Evolutionary conservation across 2,329 filamentous ascomycete species (phyloP).

Genomic region (Myriosclerotinia scirpicola): DNA sequence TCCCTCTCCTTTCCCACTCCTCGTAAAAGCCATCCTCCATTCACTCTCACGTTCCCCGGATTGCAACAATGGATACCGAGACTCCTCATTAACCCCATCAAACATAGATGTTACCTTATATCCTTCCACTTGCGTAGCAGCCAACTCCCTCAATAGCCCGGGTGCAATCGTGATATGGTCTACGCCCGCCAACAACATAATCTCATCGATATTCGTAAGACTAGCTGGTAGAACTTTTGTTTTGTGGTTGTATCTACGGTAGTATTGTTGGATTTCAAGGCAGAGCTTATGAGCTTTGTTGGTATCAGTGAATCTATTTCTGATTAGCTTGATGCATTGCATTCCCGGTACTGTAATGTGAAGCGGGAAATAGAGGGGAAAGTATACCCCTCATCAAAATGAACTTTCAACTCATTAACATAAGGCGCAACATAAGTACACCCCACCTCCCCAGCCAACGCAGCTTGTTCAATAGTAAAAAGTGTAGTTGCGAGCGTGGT

Average conservation of each 20-base stretch:
- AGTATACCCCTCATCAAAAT: slow-evolving; percentile 52
- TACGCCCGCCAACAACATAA: slow-evolving; percentile 57
- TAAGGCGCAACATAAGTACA: slow-evolving; percentile 66
- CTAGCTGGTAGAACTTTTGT: slow-evolving; percentile 58
- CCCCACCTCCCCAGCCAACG: slow-evolving; percentile 55
- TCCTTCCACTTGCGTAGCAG: slow-evolving; percentile 22
- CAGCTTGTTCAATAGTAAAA: slow-evolving; percentile 61
- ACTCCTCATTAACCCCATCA: slow-evolving; percentile 25
- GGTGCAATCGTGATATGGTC: slow-evolving; percentile 61
- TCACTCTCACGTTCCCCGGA: slow-evolving; percentile 46
- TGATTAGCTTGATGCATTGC: background rate
- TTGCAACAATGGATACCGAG: background rate
- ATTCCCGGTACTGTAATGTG: background rate
- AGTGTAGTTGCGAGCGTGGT: slow-evolving; percentile 59
- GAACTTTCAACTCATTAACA: slow-evolving; percentile 63
- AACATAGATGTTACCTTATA: slow-evolving; percentile 29
- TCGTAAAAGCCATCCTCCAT: slow-evolving; percentile 53
- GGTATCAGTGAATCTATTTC: slow-evolving; percentile 48
- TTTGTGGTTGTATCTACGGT: slow-evolving; percentile 43
- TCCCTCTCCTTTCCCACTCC: slow-evolving; percentile 48
- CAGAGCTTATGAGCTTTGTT: slow-evolving; percentile 44
- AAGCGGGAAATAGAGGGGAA: slow-evolving; percentile 9
- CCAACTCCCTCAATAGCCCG: slow-evolving; percentile 44
- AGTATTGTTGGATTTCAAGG: slow-evolving; percentile 55
- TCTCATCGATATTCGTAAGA: slow-evolving; percentile 56